These are phyloP conservation scores for Psilocybe cubensis DNA, from an alignment of 768 basidiomycete species.

Conservation along the genomic window DNA sequence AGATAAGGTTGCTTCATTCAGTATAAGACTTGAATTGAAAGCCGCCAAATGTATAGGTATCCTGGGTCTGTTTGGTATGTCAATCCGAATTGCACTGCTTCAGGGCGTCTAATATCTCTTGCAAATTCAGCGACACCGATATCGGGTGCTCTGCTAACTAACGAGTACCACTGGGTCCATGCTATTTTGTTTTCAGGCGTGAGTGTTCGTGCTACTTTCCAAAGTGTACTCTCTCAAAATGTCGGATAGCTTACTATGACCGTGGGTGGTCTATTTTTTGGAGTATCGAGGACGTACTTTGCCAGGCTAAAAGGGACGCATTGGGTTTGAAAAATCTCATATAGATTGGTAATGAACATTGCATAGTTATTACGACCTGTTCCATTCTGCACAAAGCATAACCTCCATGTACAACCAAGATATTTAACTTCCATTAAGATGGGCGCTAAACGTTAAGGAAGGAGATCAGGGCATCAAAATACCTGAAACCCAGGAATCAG, in stretches of 20 bases:
- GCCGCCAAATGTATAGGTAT: slow-evolving; percentile 19
- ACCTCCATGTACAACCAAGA: no score
- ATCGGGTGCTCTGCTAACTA: slow-evolving; percentile 52
- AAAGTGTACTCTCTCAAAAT: neutral
- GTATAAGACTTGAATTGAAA: neutral
- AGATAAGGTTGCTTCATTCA: neutral
- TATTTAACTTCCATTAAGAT: no score
- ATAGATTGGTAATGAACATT: no score
- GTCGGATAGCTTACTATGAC: slow-evolving; percentile 17
- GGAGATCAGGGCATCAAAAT: no score
- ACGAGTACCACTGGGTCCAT: slow-evolving; percentile 45
- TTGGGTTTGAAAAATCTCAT: slow-evolving; percentile 26
- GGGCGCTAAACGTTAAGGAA: no score
- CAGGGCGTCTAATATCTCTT: neutral
- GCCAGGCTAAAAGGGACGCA: slow-evolving; percentile 26
- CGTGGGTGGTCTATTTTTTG: slow-evolving; percentile 23
- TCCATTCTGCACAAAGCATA: no score
- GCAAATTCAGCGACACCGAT: slow-evolving; percentile 47
- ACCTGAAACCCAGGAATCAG: no score
- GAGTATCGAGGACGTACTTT: slow-evolving; percentile 21
- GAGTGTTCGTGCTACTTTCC: slow-evolving; percentile 6
- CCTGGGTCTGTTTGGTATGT: slow-evolving; percentile 39
- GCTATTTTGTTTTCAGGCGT: slow-evolving; percentile 45
- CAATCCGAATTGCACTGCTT: neutral
- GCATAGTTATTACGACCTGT: no score